Percentiles rank a stretch among this genome's conserved stretches.
Evolutionary conservation across 768 basidiomycete species (phyloP).

Genomic region (Termitomyces titanicus): DNA sequence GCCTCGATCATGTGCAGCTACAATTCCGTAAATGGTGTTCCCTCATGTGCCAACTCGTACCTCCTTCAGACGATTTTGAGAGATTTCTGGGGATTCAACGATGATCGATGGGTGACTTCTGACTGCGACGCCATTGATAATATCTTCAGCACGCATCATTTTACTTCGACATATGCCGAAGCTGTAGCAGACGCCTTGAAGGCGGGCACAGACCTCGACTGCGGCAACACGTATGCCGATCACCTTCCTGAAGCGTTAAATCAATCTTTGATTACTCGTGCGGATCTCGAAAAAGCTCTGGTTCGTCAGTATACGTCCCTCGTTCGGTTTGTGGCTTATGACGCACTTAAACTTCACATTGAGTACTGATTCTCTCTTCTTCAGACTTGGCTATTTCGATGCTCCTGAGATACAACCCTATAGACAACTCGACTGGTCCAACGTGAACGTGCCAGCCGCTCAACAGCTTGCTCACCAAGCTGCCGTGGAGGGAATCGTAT

Average conservation of each 20-base stretch:
- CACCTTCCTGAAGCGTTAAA: slow-evolving; percentile 47
- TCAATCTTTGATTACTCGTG: slow-evolving; percentile 41
- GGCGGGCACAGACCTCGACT: slow-evolving; percentile 54
- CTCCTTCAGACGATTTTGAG: slow-evolving; percentile 49
- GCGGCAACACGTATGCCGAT: slow-evolving; percentile 42
- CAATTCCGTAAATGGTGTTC: slow-evolving; percentile 58
- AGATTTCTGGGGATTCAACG: slow-evolving; percentile 48
- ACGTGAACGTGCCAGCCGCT: slow-evolving; percentile 44
- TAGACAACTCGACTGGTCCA: slow-evolving; percentile 43
- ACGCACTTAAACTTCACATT: not conserved
- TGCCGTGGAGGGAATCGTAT: slow-evolving; percentile 51
- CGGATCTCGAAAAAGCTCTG: slow-evolving; percentile 40
- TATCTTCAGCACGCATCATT: slow-evolving; percentile 49
- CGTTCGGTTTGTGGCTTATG: slow-evolving; percentile 36
- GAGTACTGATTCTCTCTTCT: slow-evolving; percentile 3
- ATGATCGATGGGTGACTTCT: slow-evolving; percentile 51
- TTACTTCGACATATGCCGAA: slow-evolving; percentile 37
- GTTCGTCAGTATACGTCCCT: slow-evolving; percentile 50
- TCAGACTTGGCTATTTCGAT: slow-evolving; percentile 57
- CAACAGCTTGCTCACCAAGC: slow-evolving; percentile 47
- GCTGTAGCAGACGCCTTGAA: slow-evolving; percentile 48
- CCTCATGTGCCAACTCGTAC: slow-evolving; percentile 50
- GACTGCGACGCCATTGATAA: slow-evolving; percentile 56
- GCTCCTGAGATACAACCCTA: slow-evolving; percentile 45
- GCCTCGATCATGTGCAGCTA: slow-evolving; percentile 63